Evolutionary conservation across 352 stramenopile species (phyloP), one percentile per base, ranked within the genome.

Genomic region (Salisapilia sapeloensis): DNA sequence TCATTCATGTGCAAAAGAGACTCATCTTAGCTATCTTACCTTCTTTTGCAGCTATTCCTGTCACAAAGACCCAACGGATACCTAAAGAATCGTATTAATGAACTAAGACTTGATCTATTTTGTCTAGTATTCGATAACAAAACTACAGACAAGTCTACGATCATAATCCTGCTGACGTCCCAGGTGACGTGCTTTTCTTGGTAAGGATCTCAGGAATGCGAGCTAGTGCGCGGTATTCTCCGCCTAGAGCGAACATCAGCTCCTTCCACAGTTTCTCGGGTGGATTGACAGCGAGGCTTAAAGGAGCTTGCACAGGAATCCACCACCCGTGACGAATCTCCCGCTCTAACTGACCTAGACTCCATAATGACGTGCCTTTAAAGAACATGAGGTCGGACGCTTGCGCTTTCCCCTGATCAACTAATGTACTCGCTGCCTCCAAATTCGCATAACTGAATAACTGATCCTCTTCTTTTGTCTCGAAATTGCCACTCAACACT

Each of bases 371-470:
- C 24, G 79, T 48, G 16, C 74, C 74, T 28, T 62, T 79, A 50
- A 90, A 50, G 41, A 86, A 90, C 36, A 85, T 57, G 1, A 90
- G 48, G 29, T 89, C 60, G 12, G 47, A 59, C 34, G 60, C 60
- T 41, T 74, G 47, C 12, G 60, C 46, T 33, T 40, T 55, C 25
- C 78, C 41, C 16, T 60, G 45, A 24, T 82, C 52, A 24, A 79
- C 54, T 1, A 66, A 57, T 10, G 55, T 56, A n/a, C 65, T 59
- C 10, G 72, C 72, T 1, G 47, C 38, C 24, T 79, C 61, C 0
- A 90, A 46, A 43, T 90, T 62, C 2, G 77, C 44, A n/a, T 65
- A 67, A 3, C 75, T 45, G 36, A 77, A 90, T 21, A 84, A 49
- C 17, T 60, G 52, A 6, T 79, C 50, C 10, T 40, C 34, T 38